Percentiles rank a stretch among this genome's conserved stretches.
These are phyloP conservation scores for Gloeophyllum trabeum DNA, from an alignment of 768 basidiomycete species.

Conservation along the genomic window DNA sequence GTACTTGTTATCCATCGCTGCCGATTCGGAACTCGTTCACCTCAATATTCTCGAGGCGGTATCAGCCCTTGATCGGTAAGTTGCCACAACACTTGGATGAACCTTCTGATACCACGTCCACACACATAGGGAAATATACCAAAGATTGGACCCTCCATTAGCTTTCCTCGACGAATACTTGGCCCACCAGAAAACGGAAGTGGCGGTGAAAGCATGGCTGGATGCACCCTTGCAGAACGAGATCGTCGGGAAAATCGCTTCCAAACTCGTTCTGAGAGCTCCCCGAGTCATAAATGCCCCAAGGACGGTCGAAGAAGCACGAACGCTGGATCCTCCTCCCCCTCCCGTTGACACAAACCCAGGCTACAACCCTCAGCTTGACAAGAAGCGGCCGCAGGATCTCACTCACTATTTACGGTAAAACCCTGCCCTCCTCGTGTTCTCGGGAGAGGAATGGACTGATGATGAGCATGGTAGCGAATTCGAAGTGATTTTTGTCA, in stretches of 20 bases:
- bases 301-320: background rate
- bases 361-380: slow-evolving; percentile 1
- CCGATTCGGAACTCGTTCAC: background rate
- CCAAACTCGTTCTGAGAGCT: background rate
- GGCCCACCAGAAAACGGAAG: too few species aligned
- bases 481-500: slow-evolving; percentile 3
- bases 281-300: background rate
- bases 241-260: background rate
- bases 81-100: too few species aligned
- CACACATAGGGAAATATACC: too few species aligned
- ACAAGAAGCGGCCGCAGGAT: background rate
- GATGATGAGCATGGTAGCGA: too few species aligned
- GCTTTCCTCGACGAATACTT: too few species aligned
- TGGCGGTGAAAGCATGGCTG: background rate
- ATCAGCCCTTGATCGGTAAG: too few species aligned
- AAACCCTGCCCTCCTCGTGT: too few species aligned
- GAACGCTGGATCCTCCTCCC: background rate
- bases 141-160: too few species aligned
- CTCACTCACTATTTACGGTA: background rate
- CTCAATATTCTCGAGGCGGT: background rate
- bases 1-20: background rate
- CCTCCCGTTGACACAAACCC: background rate
- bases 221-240: background rate
- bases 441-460: too few species aligned
- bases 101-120: too few species aligned